Conservation (phyloP, 1,139 yeast species). For the Yamadazyma siamensis region DNA sequence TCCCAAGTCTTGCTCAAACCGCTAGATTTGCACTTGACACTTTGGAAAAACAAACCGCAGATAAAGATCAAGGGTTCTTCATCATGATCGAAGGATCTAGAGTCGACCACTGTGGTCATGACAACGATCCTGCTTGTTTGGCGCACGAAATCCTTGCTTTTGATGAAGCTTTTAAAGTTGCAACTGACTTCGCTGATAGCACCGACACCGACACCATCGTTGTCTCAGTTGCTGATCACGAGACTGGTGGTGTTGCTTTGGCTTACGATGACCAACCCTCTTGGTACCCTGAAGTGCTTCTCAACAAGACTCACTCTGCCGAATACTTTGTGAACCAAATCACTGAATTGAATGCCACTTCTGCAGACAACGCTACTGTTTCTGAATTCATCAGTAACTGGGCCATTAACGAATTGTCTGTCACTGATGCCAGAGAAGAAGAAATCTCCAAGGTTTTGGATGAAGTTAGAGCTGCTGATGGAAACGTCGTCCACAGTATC, state of each 20-base stretch:
- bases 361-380: constrained; percentile 26
- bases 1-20: constrained; percentile 76
- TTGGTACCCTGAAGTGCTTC: constrained; percentile 78
- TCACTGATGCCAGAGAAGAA: constrained; percentile 47
- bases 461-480: constrained; percentile 11
- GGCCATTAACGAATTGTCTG: constrained; percentile 57
- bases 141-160: constrained; percentile 49
- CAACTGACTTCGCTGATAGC: constrained; percentile 59
- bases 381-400: constrained; percentile 44
- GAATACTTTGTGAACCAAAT: constrained; percentile 51
- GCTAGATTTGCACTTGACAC: constrained; percentile 68
- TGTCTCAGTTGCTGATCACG: constrained; percentile 84
- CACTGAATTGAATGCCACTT: constrained; percentile 19
- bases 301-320: constrained; percentile 68
- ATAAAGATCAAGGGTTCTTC: constrained; percentile 78
- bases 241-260: constrained; percentile 78
- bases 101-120: constrained; percentile 91
- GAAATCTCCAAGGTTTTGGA: constrained; percentile 40
- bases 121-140: constrained; percentile 61
- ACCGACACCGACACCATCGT: constrained; percentile 70
- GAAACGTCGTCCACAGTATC: constrained; percentile 13
- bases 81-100: constrained; percentile 82
- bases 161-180: constrained; percentile 73
- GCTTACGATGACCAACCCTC: constrained; percentile 64
- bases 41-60: constrained; percentile 57